Conservation (phyloP, 768 basidiomycete genomes). For the Kwoniella bestiolae region DNA sequence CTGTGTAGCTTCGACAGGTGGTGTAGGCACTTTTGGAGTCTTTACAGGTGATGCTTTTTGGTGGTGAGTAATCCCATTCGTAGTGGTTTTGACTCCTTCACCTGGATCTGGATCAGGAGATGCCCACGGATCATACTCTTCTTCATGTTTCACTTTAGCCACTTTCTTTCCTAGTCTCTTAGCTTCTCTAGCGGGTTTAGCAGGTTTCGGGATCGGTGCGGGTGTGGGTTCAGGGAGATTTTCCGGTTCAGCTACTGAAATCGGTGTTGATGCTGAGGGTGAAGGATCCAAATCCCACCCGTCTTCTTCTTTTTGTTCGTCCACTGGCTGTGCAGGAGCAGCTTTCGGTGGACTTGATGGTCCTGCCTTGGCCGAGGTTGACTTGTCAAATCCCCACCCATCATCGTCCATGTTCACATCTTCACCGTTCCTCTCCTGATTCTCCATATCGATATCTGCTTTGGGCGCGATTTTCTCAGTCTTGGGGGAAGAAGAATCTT, state of each 20-base stretch:
- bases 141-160: slow-evolving; percentile 36
- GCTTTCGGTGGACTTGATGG: slow-evolving; percentile 15
- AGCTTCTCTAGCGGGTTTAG: slow-evolving; percentile 69
- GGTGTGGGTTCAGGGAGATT: slow-evolving; percentile 38
- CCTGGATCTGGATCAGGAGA: slow-evolving; percentile 16
- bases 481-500: neutral
- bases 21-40: neutral
- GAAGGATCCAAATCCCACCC: slow-evolving; percentile 68
- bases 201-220: slow-evolving; percentile 63
- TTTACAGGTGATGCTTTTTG: neutral
- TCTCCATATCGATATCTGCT: neutral
- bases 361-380: slow-evolving; percentile 21
- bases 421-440: slow-evolving; percentile 22
- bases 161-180: slow-evolving; percentile 53
- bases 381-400: slow-evolving; percentile 63
- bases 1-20: neutral
- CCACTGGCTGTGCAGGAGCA: neutral
- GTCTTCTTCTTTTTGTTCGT: slow-evolving; percentile 34
- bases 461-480: neutral
- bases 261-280: neutral
- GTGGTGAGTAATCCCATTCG: slow-evolving; percentile 6
- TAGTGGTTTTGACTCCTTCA: neutral
- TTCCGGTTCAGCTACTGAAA: slow-evolving; percentile 39
- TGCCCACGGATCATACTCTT: slow-evolving; percentile 36
- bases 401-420: slow-evolving; percentile 49